Evolutionary conservation across 257 asterid genomes (phyloP), one percentile per base, ranked within the genome.

Genomic region (Primulina tabacum): DNA sequence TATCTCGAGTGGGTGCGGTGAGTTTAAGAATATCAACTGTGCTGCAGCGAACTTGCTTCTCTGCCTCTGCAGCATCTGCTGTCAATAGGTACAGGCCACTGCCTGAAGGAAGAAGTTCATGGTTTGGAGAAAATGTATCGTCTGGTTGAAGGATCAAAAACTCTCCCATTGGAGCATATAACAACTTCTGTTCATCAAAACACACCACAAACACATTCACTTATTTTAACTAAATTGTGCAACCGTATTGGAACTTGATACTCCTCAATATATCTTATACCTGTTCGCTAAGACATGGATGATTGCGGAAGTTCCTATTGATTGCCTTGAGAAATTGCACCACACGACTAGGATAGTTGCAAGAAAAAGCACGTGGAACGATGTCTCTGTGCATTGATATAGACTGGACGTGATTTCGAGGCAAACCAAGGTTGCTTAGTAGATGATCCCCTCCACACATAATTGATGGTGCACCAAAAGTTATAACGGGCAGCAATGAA

Each of bases 381-480:
- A 94, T 94, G 81, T 94, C 99, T 37, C 99, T 83, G 50, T 94
- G 99, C 98, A 94, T 81, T 18, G 92, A 69, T 67, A 94, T 85
- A 8, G 95, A 87, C 58, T 78, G 89, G 70, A 94, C 74, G 71
- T 91, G 98, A 73, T 87, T 80, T 2, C 76, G 82, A 35, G 96
- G 99, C 85, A 91, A 77, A 60, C 92, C 88, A 10, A 94, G 92
- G 53, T 76, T 67, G 69, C 67, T 82, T 0, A 89, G 84, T 58
- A 94, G 90, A 33, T 81, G 78, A 84, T 91, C 91, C 47, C 99
- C 99, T 10, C 99, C 98, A 26, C 99, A 94, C 98, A 94, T 89
- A 7, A 94, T 79, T 35, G 97, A 73, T 8, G 98, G 98, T 2
- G 98, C 70, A 6, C 99, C 99, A 62, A 88, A 94, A 32, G 99